Evolutionary conservation across 257 asterid species (phyloP).

Genomic region (Fraxinus americana): DNA sequence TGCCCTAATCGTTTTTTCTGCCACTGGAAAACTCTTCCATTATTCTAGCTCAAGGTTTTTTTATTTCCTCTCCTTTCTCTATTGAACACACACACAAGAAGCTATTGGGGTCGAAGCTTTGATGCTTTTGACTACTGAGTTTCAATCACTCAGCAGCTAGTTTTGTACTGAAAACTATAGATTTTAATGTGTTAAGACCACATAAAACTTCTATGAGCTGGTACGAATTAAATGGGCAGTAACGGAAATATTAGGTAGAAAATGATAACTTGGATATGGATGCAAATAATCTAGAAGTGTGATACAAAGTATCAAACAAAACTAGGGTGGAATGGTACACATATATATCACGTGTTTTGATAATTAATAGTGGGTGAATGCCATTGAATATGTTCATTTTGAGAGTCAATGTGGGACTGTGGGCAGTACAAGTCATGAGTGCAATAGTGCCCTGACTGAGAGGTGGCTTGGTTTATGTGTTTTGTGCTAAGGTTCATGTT

Average conservation of each 20-base stretch:
- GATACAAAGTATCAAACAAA: too few relatives aligned
- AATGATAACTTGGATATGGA: background rate
- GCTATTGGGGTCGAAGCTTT: background rate
- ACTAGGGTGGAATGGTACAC: background rate
- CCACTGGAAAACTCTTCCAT: slow-evolving; percentile 48
- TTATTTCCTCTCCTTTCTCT: background rate
- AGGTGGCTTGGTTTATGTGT: background rate
- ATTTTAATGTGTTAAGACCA: background rate
- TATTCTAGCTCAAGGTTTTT: slow-evolving; percentile 45
- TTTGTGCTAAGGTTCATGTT: background rate
- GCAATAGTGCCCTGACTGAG: too few relatives aligned
- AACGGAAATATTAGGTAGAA: background rate
- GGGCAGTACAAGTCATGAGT: too few relatives aligned
- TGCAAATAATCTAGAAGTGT: background rate
- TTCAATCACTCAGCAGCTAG: too few relatives aligned
- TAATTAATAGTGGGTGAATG: too few relatives aligned
- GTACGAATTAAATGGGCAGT: background rate
- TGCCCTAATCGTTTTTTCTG: slow-evolving; percentile 49
- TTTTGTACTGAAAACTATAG: background rate
- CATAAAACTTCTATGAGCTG: background rate
- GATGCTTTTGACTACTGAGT: background rate
- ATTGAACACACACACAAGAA: background rate
- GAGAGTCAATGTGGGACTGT: background rate
- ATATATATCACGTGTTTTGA: too few relatives aligned
- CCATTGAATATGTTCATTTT: background rate